Evolutionary conservation across 2,329 filamentous ascomycete species (phyloP).

Genomic region (Nectriaceae sp.): DNA sequence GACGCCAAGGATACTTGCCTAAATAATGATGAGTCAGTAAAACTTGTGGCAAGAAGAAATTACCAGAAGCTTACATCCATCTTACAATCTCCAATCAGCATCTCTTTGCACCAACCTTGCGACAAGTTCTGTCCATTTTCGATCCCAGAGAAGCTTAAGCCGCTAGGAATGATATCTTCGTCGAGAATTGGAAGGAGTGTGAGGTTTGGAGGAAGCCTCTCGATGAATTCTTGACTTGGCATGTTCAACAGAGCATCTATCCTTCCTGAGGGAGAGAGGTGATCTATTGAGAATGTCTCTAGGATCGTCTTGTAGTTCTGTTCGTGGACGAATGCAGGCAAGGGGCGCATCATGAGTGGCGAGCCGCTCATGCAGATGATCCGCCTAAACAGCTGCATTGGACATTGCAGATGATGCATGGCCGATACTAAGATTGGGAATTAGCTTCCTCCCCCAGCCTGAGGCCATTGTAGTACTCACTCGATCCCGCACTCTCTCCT

Average conservation of each 20-base stretch:
- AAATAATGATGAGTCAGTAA: not conserved
- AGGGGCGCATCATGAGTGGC: conserved; percentile 4
- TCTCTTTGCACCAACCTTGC: too few relatives aligned
- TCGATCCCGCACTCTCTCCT: conserved; percentile 7
- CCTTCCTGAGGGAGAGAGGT: not conserved
- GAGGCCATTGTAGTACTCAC: not conserved
- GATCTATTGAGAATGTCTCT: not conserved
- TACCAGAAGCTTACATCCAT: too few relatives aligned
- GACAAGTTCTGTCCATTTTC: too few relatives aligned
- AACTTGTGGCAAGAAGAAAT: too few relatives aligned
- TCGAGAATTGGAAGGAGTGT: conserved; percentile 3
- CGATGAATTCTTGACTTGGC: too few relatives aligned
- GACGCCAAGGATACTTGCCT: conserved; percentile 1
- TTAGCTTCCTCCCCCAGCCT: not conserved
- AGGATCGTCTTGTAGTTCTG: not conserved
- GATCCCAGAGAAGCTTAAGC: too few relatives aligned
- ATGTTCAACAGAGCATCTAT: not conserved
- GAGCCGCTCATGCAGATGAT: not conserved
- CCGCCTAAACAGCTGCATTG: conserved; percentile 3
- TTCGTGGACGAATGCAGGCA: not conserved
- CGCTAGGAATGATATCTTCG: conserved; percentile 1
- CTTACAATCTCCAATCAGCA: too few relatives aligned
- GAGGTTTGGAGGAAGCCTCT: not conserved
- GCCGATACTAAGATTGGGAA: too few relatives aligned
- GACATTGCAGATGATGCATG: too few relatives aligned